Conservation (phyloP, 2,329 filamentous ascomycete species). For the Botrytis paeoniae region DNA sequence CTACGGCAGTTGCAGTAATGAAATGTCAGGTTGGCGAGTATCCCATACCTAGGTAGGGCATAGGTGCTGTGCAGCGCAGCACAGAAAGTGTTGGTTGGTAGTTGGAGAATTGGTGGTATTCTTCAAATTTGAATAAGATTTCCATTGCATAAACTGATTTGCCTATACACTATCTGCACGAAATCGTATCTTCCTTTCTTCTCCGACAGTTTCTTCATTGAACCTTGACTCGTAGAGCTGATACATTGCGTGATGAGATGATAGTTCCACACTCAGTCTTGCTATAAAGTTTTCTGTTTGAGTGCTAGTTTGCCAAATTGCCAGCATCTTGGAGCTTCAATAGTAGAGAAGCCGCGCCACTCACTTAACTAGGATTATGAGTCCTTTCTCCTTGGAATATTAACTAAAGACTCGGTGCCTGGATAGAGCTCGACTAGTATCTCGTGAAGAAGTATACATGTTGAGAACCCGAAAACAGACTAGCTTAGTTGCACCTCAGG, state of each 20-base stretch:
- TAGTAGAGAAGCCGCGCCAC: neutral
- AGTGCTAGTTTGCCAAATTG: neutral
- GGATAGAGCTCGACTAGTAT: neutral
- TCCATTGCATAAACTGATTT: neutral
- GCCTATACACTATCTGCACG: neutral
- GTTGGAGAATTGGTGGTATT: neutral
- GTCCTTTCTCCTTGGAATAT: too few relatives aligned
- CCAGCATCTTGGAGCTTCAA: neutral
- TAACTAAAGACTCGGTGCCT: neutral
- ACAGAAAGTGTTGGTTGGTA: neutral
- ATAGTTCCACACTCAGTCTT: neutral
- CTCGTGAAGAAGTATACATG: neutral
- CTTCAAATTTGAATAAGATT: neutral
- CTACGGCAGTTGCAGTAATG: neutral
- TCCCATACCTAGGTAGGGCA: neutral
- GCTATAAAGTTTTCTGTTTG: neutral
- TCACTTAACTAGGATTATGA: neutral
- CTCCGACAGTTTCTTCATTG: neutral
- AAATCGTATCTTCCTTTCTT: neutral
- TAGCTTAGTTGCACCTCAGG: neutral
- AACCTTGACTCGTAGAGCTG: neutral
- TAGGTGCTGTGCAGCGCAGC: neutral
- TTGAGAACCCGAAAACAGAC: neutral
- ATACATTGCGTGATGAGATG: neutral
- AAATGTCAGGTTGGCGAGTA: neutral